Percentiles rank a stretch among this genome's conserved stretches.
phyloP scores from a whole-genome alignment of 1,139 yeast species.

The Geotrichum restrictum region DNA sequence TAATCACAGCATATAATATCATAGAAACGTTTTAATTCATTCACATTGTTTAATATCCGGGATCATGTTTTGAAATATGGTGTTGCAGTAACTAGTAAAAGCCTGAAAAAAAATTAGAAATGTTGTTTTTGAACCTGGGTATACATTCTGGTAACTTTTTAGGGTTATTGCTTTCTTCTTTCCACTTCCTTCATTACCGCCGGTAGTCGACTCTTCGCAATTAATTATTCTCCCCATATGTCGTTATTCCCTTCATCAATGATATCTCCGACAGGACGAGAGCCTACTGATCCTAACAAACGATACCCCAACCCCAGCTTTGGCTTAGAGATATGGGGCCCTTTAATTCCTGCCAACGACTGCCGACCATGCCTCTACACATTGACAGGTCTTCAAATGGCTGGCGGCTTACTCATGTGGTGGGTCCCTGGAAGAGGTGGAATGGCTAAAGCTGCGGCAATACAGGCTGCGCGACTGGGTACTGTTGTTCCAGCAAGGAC shows the following conservation, averaged over 20 bases:
- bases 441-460: constrained; percentile 7
- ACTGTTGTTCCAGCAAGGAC: constrained; percentile 22
- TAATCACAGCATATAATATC: constrained; percentile 35
- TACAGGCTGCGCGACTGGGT: constrained; percentile 2
- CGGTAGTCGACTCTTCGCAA: too few relatives aligned
- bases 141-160: too few relatives aligned
- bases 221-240: too few relatives aligned
- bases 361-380: constrained; percentile 35
- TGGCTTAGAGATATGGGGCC: constrained; percentile 39
- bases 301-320: constrained; percentile 34
- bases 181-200: too few relatives aligned
- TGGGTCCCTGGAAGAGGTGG: constrained; percentile 31
- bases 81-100: too few relatives aligned
- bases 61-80: too few relatives aligned
- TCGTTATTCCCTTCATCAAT: background rate
- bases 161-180: too few relatives aligned
- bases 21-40: background rate
- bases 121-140: too few relatives aligned
- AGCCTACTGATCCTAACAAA: constrained; percentile 19
- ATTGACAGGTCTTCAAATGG: constrained; percentile 32
- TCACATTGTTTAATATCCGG: too few relatives aligned
- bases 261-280: constrained; percentile 7
- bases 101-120: too few relatives aligned
- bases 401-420: constrained; percentile 33
- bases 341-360: constrained; percentile 39